A percentile compares a stretch with the other conserved stretches of the same genome.
Conservation (phyloP, 768 basidiomycete genomes). For the Agrocybe pediades region DNA sequence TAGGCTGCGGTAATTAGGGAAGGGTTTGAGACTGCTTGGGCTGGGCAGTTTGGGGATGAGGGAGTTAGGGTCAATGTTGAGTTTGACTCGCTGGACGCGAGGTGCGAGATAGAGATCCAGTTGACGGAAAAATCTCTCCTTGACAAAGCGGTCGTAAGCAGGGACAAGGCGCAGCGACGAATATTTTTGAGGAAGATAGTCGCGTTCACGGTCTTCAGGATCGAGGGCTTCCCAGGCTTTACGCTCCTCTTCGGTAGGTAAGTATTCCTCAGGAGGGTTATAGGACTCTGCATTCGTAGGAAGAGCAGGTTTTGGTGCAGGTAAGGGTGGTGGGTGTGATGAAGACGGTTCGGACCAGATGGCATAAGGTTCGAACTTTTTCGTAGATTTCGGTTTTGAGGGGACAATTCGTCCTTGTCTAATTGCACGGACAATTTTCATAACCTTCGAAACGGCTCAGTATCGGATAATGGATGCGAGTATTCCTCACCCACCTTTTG, state of each 20-base stretch:
- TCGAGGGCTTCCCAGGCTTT: constrained; percentile 83
- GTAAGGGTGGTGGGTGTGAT: constrained; percentile 80
- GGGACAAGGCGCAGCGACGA: constrained; percentile 86
- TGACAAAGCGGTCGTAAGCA: constrained; percentile 88
- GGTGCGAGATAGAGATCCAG: constrained; percentile 97
- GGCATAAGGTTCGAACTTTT: constrained; percentile 74
- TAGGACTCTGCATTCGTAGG: constrained; percentile 97
- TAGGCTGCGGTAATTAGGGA: constrained; percentile 86
- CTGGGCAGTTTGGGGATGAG: constrained; percentile 94
- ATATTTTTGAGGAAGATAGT: constrained; percentile 89
- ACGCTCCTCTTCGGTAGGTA: constrained; percentile 81
- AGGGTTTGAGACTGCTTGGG: constrained; percentile 88
- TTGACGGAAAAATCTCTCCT: constrained; percentile 91
- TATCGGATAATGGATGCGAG: neutral
- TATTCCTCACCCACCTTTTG: constrained; percentile 74
- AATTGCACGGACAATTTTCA: constrained; percentile 99
- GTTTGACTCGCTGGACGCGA: constrained; percentile 80
- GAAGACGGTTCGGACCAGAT: constrained; percentile 88
- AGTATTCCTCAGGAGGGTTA: constrained; percentile 96
- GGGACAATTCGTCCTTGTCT: constrained; percentile 93
- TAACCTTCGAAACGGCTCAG: constrained; percentile 59
- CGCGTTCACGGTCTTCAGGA: constrained; percentile 85
- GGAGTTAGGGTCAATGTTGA: constrained; percentile 90
- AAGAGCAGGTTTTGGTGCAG: constrained; percentile 87
- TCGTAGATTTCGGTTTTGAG: constrained; percentile 78